A percentile compares a stretch with the other conserved stretches of the same genome.
Evolutionary conservation across 2,329 filamentous ascomycete species (phyloP).

Genomic region (Colletotrichum truncatum): DNA sequence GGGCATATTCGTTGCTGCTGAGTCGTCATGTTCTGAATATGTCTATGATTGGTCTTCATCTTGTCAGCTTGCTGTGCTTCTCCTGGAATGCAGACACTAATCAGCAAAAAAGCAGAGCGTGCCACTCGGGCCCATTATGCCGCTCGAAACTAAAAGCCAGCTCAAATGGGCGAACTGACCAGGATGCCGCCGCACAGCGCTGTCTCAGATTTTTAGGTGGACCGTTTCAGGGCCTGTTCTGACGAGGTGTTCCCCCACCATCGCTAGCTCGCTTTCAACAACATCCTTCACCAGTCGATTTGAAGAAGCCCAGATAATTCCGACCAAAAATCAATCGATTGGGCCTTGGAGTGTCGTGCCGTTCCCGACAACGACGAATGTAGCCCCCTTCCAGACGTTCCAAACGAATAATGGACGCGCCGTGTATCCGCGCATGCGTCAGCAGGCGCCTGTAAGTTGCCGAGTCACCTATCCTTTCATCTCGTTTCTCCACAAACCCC

Average conservation of each 20-base stretch:
- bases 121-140: neutral
- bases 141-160: slow-evolving; percentile 8
- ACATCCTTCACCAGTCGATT: neutral
- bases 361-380: too few relatives aligned
- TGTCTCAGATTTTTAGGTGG: slow-evolving; percentile 21
- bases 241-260: neutral
- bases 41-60: too few relatives aligned
- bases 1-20: neutral
- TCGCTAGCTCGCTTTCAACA: neutral
- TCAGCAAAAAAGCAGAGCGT: too few relatives aligned
- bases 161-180: neutral
- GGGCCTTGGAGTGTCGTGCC: neutral
- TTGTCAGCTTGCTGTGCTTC: too few relatives aligned
- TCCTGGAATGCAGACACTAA: too few relatives aligned
- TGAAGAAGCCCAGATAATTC: neutral
- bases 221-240: slow-evolving; percentile 24
- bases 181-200: slow-evolving; percentile 4
- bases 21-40: too few relatives aligned
- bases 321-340: slow-evolving; percentile 20
- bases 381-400: too few relatives aligned
- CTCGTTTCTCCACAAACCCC: neutral
- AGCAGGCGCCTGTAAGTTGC: neutral
- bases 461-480: neutral
- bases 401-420: too few relatives aligned
- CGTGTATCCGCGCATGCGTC: slow-evolving; percentile 18